Evolutionary conservation across 257 asterid genomes (phyloP).

Genomic region (Voacanga thouarsii): DNA sequence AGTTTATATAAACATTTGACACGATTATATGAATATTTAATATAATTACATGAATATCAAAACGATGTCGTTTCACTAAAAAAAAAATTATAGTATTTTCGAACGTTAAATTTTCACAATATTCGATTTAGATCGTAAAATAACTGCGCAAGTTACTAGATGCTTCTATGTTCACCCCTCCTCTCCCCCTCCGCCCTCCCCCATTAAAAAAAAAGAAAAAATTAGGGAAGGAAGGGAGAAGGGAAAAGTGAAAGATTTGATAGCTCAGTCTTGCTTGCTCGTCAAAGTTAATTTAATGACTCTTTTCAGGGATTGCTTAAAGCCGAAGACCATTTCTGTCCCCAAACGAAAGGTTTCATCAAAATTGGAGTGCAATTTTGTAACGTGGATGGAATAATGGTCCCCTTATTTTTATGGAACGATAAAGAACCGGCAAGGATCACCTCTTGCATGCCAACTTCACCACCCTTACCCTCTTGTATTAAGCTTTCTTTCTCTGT

Average conservation of each 20-base stretch:
- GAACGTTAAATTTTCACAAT: no score
- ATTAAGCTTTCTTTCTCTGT: no score
- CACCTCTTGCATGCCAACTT: constrained; percentile 7
- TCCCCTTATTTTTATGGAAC: constrained; percentile 6
- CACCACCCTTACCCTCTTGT: background rate
- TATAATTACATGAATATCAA: no score
- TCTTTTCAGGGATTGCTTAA: constrained; percentile 19
- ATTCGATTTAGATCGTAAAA: no score
- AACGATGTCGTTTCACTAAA: no score
- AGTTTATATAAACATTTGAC: no score
- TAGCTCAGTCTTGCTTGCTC: constrained; percentile 1
- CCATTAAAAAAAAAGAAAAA: no score
- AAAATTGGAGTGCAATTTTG: constrained; percentile 3
- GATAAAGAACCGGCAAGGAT: constrained; percentile 16
- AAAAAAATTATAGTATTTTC: no score
- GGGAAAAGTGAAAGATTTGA: background rate
- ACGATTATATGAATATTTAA: no score
- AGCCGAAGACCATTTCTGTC: constrained; percentile 23
- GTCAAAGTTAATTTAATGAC: background rate
- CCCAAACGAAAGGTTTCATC: background rate
- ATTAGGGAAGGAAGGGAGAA: background rate
- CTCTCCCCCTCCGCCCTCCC: no score
- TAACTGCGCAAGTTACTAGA: no score
- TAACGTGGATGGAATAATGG: background rate
- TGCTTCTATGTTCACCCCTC: no score